A percentile compares a stretch with the other conserved stretches of the same genome.
Evolutionary conservation across 2,329 filamentous ascomycete species (phyloP).

Genomic region (Paraconiothyrium brasiliense): DNA sequence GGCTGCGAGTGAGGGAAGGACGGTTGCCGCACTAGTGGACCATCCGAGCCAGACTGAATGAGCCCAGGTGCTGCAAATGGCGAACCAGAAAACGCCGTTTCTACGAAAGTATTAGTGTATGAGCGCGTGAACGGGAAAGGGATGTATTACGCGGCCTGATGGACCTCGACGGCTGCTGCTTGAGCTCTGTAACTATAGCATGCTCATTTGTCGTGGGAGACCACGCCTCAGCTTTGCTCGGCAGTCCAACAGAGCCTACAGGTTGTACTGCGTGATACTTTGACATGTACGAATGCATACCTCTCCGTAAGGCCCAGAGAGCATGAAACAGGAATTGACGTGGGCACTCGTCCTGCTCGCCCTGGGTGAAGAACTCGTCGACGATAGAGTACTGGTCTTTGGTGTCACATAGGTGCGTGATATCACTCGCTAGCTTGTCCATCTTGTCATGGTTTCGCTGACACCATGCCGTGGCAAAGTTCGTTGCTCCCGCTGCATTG

Average conservation of each 20-base stretch:
- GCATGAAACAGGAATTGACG: constrained; percentile 43
- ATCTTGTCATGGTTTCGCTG: constrained; percentile 31
- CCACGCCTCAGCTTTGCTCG: neutral
- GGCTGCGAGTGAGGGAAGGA: constrained; percentile 5
- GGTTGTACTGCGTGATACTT: constrained; percentile 13
- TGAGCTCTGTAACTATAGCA: neutral
- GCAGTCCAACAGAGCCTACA: constrained; percentile 10
- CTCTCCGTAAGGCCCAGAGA: constrained; percentile 33
- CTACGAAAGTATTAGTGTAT: neutral
- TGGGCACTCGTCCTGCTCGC: constrained; percentile 34
- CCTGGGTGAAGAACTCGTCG: constrained; percentile 40
- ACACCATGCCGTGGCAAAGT: constrained; percentile 37
- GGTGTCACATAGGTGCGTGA: constrained; percentile 28
- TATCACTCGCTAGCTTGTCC: constrained; percentile 25
- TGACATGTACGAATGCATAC: constrained; percentile 21
- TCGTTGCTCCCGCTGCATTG: constrained; percentile 30
- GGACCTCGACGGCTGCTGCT: neutral
- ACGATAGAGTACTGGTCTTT: constrained; percentile 33
- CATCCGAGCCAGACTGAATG: constrained; percentile 1
- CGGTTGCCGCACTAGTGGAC: neutral
- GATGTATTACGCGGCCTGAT: constrained; percentile 14
- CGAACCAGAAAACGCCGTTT: constrained; percentile 2
- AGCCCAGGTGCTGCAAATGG: neutral
- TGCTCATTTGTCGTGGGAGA: neutral
- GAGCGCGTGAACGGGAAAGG: neutral